phyloP scores from a whole-genome alignment of 495 filamentous ascomycete species.

The Xylaria telfairii region DNA sequence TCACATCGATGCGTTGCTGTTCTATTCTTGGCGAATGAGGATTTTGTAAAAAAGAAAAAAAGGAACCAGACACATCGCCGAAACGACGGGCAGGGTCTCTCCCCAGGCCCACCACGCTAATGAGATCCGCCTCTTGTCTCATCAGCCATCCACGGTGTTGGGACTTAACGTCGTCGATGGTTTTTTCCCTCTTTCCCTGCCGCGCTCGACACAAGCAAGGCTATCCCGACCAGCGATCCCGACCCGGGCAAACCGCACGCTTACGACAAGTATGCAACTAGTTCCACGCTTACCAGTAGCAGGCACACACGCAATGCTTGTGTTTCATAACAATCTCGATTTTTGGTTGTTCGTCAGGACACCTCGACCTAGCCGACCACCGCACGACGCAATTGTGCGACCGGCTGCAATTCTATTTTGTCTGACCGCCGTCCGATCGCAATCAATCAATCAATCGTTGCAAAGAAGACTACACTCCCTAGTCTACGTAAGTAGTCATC shows the following conservation, averaged over 20 bases:
- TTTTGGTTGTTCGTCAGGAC: neutral
- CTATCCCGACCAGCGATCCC: constrained; percentile 13
- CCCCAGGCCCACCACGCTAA: neutral
- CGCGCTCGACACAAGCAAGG: neutral
- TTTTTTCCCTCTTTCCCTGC: neutral
- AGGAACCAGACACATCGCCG: constrained; percentile 4
- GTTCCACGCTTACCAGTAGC: too few relatives aligned
- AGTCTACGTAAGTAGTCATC: neutral
- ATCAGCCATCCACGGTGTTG: constrained; percentile 11
- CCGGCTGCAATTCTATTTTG: neutral
- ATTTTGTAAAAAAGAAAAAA: neutral
- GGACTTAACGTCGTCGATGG: neutral
- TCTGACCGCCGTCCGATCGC: constrained; percentile 3
- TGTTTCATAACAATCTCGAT: neutral
- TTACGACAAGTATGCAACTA: neutral
- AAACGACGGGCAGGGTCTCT: constrained; percentile 7
- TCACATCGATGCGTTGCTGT: neutral
- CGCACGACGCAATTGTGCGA: neutral
- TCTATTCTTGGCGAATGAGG: neutral
- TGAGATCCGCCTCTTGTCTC: constrained; percentile 15
- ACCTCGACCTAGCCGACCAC: neutral
- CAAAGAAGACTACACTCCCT: neutral
- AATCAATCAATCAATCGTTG: neutral
- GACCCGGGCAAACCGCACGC: neutral
- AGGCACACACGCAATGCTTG: neutral